Percentiles rank a stretch among this genome's conserved stretches.
phyloP scores from a whole-genome alignment of 2,329 filamentous ascomycete genomes.

The Fusarium subtropicale region DNA sequence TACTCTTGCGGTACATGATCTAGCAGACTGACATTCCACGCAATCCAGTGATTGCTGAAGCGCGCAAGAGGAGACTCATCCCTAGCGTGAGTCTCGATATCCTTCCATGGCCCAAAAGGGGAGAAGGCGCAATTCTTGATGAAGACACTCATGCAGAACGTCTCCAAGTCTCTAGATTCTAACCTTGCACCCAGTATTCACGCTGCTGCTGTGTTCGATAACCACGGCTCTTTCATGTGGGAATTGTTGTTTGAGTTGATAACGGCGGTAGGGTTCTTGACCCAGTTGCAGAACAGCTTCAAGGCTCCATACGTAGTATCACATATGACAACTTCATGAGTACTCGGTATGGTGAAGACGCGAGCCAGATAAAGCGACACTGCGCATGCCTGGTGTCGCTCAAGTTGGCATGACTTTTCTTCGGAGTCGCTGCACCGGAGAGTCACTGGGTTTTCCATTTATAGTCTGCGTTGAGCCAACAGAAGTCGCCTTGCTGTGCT shows the following conservation, averaged over 20 bases:
- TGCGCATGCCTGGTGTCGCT: not conserved
- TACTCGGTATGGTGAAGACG: fast-evolving
- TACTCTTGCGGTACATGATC: not conserved
- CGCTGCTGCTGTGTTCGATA: not conserved
- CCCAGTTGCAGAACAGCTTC: not conserved
- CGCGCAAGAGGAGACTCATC: not conserved
- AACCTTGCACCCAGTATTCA: not conserved
- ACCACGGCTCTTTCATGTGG: not conserved
- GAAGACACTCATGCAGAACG: not conserved
- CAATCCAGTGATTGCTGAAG: not conserved
- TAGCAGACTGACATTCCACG: not conserved
- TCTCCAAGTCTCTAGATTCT: not conserved
- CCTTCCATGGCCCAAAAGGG: not conserved
- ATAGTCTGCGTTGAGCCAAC: too few relatives aligned
- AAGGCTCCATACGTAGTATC: too few relatives aligned
- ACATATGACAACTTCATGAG: not conserved
- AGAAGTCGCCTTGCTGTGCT: not conserved
- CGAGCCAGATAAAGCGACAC: not conserved
- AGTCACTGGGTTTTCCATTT: not conserved
- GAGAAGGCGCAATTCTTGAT: not conserved
- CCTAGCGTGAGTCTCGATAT: not conserved
- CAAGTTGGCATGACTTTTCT: not conserved
- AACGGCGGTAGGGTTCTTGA: too few relatives aligned
- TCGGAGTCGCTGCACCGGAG: not conserved
- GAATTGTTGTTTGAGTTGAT: not conserved